A percentile compares a stretch with the other conserved stretches of the same genome.
phyloP scores from a whole-genome alignment of 768 basidiomycete genomes.

The Suillus paluster region DNA sequence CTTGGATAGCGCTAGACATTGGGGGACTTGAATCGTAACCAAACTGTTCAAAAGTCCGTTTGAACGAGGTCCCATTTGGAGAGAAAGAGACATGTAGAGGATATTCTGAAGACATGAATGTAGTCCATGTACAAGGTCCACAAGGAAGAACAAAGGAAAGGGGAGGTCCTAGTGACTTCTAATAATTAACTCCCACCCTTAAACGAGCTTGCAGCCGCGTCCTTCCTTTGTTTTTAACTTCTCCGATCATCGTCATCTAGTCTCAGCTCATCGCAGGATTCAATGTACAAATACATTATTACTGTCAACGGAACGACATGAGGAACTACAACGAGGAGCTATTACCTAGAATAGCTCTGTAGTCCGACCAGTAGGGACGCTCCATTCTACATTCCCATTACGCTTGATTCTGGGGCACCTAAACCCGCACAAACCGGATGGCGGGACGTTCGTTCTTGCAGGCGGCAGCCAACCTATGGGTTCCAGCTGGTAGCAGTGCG shows the following conservation, averaged over 20 bases:
- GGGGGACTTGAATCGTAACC: constrained; percentile 34
- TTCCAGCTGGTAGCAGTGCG: background rate
- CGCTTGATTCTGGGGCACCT: too few relatives aligned
- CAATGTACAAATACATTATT: background rate
- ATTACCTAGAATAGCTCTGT: constrained; percentile 1
- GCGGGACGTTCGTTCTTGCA: background rate
- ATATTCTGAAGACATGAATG: constrained; percentile 17
- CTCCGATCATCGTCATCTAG: constrained; percentile 2
- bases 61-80: constrained; percentile 57
- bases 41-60: constrained; percentile 59
- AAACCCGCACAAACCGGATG: background rate
- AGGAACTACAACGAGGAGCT: constrained; percentile 5
- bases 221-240: background rate
- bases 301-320: background rate
- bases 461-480: background rate
- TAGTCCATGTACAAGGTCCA: constrained; percentile 2
- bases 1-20: constrained; percentile 28
- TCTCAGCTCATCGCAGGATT: background rate
- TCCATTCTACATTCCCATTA: too few relatives aligned
- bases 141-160: constrained; percentile 9
- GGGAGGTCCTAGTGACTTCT: background rate
- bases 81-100: constrained; percentile 57
- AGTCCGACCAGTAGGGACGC: background rate
- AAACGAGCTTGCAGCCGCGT: background rate
- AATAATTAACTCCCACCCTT: constrained; percentile 3